Evolutionary conservation across 2,329 filamentous ascomycete genomes (phyloP), one percentile per base, ranked within the genome.

Genomic region (Zymoseptoria passerinii): DNA sequence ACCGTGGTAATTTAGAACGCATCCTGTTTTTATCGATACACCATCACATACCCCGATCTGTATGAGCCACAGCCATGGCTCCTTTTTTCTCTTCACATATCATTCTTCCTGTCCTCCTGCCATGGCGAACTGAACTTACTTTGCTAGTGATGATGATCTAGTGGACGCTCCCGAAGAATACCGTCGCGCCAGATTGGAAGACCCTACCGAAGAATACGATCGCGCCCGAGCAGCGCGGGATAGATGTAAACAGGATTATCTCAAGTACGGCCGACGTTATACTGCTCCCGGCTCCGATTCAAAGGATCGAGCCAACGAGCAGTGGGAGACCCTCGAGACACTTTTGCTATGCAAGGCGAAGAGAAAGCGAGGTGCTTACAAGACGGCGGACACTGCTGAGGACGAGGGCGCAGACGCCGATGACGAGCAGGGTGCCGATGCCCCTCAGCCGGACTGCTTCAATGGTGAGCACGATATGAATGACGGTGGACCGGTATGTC

Each of bases 1-100:
- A 53, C 62, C 62, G n/a, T 66, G 64, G 64, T 66, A 64, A 63
- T 57, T 56, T 52, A 20, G 16, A 44, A 13, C 35, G 35, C n/a
- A 44, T 13, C 35, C 35, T 44, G 35, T 23, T 44, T 44, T 13
- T 16, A 44, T 13, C n/a, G 35, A 44, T 16, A 44, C 23, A 23
- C n/a, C 35, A 16, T 16, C 35, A 44, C n/a, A 44, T 44, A n/a
- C 35, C 35, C 35, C 35, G 23, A 44, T 16, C 13, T 13, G 13
- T n/a, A 44, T 16, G 35, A 44, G n/a, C n/a, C n/a, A n/a, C n/a
- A n/a, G n/a, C n/a, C n/a, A n/a, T n/a, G n/a, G n/a, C n/a, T n/a
- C n/a, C n/a, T n/a, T n/a, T n/a, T n/a, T n/a, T n/a, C n/a, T n/a
- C n/a, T n/a, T n/a, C n/a, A n/a, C n/a, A n/a, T n/a, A n/a, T n/a